These are phyloP conservation scores for Phytophthora chlamydospora DNA, from an alignment of 352 stramenopile species.

Conservation along the genomic window DNA sequence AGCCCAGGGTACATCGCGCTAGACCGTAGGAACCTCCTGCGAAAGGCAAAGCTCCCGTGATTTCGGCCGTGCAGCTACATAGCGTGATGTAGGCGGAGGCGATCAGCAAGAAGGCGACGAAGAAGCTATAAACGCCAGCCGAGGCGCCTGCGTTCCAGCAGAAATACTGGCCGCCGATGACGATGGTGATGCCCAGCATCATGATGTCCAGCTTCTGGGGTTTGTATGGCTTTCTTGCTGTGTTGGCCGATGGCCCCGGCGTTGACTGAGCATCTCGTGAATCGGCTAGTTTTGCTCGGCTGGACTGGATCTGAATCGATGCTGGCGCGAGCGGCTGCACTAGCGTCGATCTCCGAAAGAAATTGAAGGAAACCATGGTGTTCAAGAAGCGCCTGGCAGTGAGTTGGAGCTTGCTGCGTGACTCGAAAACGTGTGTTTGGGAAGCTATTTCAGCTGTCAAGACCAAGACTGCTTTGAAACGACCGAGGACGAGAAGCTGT, in stretches of 20 bases:
- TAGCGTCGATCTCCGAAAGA: background rate
- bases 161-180: conserved; percentile 38
- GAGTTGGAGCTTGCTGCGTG: background rate
- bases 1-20: conserved; percentile 27
- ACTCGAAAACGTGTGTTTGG: background rate
- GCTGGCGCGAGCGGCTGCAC: background rate
- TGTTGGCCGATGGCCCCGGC: background rate
- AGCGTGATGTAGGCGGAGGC: conserved; percentile 26
- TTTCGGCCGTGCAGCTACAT: conserved; percentile 25
- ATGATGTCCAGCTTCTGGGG: conserved; percentile 20
- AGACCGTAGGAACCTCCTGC: conserved; percentile 32
- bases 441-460: background rate
- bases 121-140: conserved; percentile 26
- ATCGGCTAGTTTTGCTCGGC: background rate
- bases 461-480: background rate
- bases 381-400: too few species aligned
- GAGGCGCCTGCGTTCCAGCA: conserved; percentile 29
- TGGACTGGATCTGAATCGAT: background rate
- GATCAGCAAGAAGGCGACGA: conserved; percentile 21
- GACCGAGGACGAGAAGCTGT: background rate
- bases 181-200: conserved; percentile 34
- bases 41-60: conserved; percentile 26
- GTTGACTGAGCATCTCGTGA: background rate
- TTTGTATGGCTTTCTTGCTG: conserved; percentile 6
- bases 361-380: background rate